phyloP scores from a whole-genome alignment of 768 basidiomycete species.

The Leccinum aurantiacum region DNA sequence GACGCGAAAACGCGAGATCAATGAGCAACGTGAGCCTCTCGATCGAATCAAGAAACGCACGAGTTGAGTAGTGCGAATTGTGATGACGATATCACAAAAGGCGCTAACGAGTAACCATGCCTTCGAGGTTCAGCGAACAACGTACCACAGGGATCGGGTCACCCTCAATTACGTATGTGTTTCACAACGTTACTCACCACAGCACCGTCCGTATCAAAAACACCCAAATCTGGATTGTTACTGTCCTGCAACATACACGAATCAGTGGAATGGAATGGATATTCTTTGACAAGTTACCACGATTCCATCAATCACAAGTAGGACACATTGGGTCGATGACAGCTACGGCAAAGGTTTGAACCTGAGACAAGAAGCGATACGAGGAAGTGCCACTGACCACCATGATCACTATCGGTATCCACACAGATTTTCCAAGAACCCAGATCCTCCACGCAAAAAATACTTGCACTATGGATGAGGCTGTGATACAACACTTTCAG shows the following conservation, averaged over 20 bases:
- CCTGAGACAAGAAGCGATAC: neutral
- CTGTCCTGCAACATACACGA: neutral
- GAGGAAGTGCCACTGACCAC: neutral
- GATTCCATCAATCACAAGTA: slow-evolving; percentile 3
- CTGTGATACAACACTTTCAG: neutral
- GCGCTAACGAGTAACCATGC: slow-evolving; percentile 15
- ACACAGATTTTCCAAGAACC: slow-evolving; percentile 5
- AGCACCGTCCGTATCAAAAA: slow-evolving; percentile 7
- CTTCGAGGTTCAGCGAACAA: slow-evolving; percentile 1
- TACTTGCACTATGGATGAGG: slow-evolving; percentile 6
- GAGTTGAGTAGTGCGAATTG: slow-evolving; percentile 10
- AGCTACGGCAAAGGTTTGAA: neutral
- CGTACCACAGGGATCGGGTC: neutral
- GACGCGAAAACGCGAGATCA: too few relatives aligned
- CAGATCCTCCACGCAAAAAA: slow-evolving; percentile 15
- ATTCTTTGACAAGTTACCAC: neutral
- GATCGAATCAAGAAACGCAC: slow-evolving; percentile 1
- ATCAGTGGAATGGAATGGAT: neutral
- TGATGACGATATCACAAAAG: slow-evolving; percentile 12
- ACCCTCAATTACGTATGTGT: neutral
- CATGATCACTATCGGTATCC: slow-evolving; percentile 5
- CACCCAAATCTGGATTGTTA: neutral
- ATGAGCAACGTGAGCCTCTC: neutral
- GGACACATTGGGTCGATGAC: slow-evolving; percentile 4
- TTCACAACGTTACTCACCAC: slow-evolving; percentile 1